A percentile compares a stretch with the other conserved stretches of the same genome.
Conservation (phyloP, 345 rosid genomes). For the Psidium friedrichsthalianum region DNA sequence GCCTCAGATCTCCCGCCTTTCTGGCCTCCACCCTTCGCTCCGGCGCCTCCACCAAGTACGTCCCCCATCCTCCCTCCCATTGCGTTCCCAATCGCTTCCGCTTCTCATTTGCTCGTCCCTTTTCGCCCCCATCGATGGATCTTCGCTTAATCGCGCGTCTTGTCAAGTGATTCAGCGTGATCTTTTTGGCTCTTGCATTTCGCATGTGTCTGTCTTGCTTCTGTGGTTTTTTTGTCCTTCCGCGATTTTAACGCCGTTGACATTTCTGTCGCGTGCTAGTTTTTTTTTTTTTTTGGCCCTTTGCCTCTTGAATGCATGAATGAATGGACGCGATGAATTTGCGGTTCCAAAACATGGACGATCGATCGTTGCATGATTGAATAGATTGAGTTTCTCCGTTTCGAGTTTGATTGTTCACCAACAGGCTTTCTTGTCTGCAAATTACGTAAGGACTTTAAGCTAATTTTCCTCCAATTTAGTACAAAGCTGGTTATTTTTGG, state of each 20-base stretch:
- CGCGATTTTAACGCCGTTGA: neutral
- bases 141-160: neutral
- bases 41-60: slow-evolving; percentile 30
- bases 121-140: neutral
- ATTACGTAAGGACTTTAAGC: neutral
- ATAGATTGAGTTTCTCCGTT: neutral
- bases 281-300: fast-evolving
- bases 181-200: neutral
- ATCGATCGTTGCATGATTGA: neutral
- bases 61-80: neutral
- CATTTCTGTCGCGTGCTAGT: neutral
- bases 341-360: neutral
- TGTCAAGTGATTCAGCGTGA: neutral
- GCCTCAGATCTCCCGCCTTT: slow-evolving; percentile 67
- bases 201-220: neutral
- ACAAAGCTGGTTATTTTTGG: neutral
- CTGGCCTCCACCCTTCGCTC: slow-evolving; percentile 67
- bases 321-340: neutral
- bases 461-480: neutral
- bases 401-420: neutral
- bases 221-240: neutral
- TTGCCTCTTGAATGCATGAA: neutral
- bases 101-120: neutral
- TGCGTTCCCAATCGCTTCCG: neutral
- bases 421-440: neutral